These are phyloP conservation scores for Colletotrichum somersetense DNA, from an alignment of 2,329 filamentous ascomycete genomes.

Conservation along the genomic window DNA sequence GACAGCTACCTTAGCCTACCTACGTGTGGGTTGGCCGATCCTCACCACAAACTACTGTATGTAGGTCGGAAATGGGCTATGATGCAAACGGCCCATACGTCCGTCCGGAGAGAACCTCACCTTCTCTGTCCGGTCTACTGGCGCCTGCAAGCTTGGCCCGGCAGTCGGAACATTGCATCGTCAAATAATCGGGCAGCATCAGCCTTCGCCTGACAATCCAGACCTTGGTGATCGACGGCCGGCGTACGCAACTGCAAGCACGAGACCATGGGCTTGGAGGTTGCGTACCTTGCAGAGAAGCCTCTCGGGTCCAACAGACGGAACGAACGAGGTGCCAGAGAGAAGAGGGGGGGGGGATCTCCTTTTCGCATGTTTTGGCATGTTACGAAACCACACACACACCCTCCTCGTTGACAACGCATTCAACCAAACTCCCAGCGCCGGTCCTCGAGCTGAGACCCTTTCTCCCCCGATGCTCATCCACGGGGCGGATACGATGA, in stretches of 20 bases:
- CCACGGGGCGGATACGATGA: constrained; percentile 29
- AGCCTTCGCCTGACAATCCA: constrained; percentile 19
- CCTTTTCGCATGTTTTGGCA: constrained; percentile 16
- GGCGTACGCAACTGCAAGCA: constrained; percentile 33
- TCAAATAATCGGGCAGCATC: constrained; percentile 38
- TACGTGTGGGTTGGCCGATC: constrained; percentile 7
- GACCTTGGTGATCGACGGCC: constrained; percentile 28
- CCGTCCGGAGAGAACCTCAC: constrained; percentile 14
- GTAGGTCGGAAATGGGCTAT: no score
- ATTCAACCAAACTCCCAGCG: constrained; percentile 4
- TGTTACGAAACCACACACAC: constrained; percentile 14
- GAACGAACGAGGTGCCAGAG: background rate
- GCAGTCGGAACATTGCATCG: constrained; percentile 15
- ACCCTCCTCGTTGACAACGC: background rate
- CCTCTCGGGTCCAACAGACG: constrained; percentile 3
- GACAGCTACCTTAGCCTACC: background rate
- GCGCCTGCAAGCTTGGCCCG: background rate
- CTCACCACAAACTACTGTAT: background rate
- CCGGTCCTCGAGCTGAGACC: constrained; percentile 23
- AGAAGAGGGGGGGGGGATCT: background rate
- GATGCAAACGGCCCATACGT: constrained; percentile 21
- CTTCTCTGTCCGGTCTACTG: constrained; percentile 12
- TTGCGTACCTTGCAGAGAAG: constrained; percentile 41
- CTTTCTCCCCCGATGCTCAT: constrained; percentile 16
- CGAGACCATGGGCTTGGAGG: constrained; percentile 24